A percentile compares a stretch with the other conserved stretches of the same genome.
phyloP scores from a whole-genome alignment of 2,329 filamentous ascomycete genomes.

The Phoma sp. region DNA sequence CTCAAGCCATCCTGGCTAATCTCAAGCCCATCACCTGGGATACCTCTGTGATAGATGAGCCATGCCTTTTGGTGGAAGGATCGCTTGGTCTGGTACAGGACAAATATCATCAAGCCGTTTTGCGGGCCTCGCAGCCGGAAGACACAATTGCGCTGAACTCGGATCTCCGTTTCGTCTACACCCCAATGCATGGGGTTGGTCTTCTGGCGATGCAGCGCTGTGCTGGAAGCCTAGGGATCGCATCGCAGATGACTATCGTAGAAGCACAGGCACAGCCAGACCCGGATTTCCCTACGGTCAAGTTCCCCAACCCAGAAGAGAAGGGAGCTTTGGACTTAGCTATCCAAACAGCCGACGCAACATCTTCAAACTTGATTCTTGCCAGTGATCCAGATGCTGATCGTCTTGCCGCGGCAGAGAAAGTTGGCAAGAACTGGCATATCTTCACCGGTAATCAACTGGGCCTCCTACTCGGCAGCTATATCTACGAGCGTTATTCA shows the following conservation, averaged over 20 bases:
- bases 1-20: conserved; percentile 61
- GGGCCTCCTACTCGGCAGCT: conserved; percentile 64
- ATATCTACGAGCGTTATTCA: conserved; percentile 59
- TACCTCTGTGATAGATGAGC: conserved; percentile 50
- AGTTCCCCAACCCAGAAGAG: conserved; percentile 71
- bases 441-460: conserved; percentile 71
- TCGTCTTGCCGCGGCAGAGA: conserved; percentile 66
- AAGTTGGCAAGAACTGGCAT: conserved; percentile 62
- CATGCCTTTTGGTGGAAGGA: conserved; percentile 49
- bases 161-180: conserved; percentile 58
- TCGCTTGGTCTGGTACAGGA: conserved; percentile 50
- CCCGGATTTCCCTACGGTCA: conserved; percentile 68
- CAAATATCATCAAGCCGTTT: conserved; percentile 53
- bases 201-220: conserved; percentile 55
- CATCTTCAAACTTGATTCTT: conserved; percentile 59
- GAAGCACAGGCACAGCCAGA: conserved; percentile 62
- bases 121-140: conserved; percentile 47
- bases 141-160: conserved; percentile 28
- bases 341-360: conserved; percentile 59
- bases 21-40: conserved; percentile 59
- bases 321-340: conserved; percentile 66
- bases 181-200: conserved; percentile 64
- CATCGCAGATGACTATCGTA: conserved; percentile 56
- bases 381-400: conserved; percentile 71
- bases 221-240: conserved; percentile 47